Base-by-base conservation (phyloP, 2,329 filamentous ascomycete genomes). In the Ceratocystis lukuohia region DNA sequence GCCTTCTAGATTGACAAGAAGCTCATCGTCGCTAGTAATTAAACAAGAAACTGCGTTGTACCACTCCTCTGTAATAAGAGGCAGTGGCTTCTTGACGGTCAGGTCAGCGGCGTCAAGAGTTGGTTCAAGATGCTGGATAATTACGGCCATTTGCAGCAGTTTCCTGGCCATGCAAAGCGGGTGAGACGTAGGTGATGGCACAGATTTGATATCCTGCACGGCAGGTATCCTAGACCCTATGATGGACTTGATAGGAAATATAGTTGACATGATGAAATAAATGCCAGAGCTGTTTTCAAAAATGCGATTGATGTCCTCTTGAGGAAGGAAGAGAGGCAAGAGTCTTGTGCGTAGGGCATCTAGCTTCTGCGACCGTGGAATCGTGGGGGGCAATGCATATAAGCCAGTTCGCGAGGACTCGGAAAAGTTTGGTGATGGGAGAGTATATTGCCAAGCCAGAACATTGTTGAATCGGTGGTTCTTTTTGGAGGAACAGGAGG, bases 1-100 rank as follows among this genome's bases (percentile, higher is more conserved):
- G 1, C 81, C 82, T 70, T 84, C 81, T 1, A 80, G 70, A 2
- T 77, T 80, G 25, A 78, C 78, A 0, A 81, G 72, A 3, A 85
- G 72, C 48, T 82, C 78, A 57, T 84, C 80, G 46, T 82, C 78
- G 3, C 76, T 76, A 0, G 79, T 79, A 2, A 84, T 78, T 4
- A 77, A 72, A 3, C 74, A 73, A 2, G 71, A 70, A 1, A 77
- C 72, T 0, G 73, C 69, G 6, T 71, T 71, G 1, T 76, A 70
- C 66, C 76, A 75, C 0, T 64, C 73, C 33, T 20, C 68, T 69
- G 76, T 75, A n/a, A 71, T 50, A 1, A 71, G 69, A 1, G 70
- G 67, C 10, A 74, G 37, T 12, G 72, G 64, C 8, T 70, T 68
- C 17, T 69, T 70, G 2, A 71, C 64, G 12, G 70, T 69, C n/a